Evolutionary conservation across 1,139 yeast species (phyloP).

Genomic region (Trichomonascaceae sp.): DNA sequence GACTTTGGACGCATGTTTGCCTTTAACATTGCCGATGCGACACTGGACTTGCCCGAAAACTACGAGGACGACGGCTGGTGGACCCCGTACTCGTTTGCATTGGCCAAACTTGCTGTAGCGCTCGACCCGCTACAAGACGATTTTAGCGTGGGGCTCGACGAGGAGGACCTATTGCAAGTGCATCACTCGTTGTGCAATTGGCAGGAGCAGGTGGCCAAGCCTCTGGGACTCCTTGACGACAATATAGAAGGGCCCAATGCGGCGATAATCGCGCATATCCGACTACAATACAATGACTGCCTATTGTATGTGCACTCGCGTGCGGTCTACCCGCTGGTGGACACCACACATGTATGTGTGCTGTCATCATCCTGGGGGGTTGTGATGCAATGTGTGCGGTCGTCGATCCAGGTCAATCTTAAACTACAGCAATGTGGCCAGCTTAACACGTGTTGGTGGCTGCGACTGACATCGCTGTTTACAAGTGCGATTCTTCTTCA

Average conservation of each 20-base stretch:
- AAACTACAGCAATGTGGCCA: conserved; percentile 19
- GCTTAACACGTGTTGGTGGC: conserved; percentile 41
- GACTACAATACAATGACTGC: conserved; percentile 12
- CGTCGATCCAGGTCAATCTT: conserved; percentile 22
- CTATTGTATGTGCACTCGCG: conserved; percentile 10
- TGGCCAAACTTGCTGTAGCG: conserved; percentile 14
- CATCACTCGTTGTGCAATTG: conserved; percentile 6
- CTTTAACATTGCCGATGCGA: conserved; percentile 30
- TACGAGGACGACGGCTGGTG: conserved; percentile 41
- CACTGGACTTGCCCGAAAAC: conserved; percentile 27
- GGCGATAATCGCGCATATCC: conserved; percentile 6
- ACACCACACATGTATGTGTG: conserved; percentile 8
- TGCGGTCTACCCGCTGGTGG: conserved; percentile 10
- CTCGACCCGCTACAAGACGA: conserved; percentile 14
- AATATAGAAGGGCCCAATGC: neutral
- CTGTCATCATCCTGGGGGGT: conserved; percentile 8
- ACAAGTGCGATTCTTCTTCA: conserved; percentile 36
- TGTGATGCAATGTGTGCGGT: conserved; percentile 11
- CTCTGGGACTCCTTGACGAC: neutral
- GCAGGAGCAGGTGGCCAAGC: conserved; percentile 7
- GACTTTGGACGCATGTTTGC: conserved; percentile 42
- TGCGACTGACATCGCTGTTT: conserved; percentile 34
- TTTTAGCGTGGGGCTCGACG: conserved; percentile 10
- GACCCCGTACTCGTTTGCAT: conserved; percentile 34
- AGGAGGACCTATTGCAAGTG: conserved; percentile 6